A percentile compares a stretch with the other conserved stretches of the same genome.
Evolutionary conservation across 768 basidiomycete species (phyloP).

Genomic region (Pulveroboletus ravenelii): DNA sequence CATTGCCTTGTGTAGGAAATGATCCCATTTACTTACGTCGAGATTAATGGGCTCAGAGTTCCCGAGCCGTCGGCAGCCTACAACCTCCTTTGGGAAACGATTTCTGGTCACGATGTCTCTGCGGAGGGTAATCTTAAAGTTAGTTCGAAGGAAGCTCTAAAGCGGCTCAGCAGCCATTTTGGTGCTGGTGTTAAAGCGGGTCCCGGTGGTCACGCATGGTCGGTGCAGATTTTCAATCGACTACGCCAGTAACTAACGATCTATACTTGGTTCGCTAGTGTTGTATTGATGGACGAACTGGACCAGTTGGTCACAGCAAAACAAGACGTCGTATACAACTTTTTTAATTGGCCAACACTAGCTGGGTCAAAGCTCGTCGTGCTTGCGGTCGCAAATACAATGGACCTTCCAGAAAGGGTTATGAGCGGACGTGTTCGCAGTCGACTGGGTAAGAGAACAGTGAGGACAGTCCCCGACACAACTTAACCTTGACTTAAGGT

Average conservation of each 20-base stretch:
- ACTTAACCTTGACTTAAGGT: constrained; percentile 39
- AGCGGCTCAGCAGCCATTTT: constrained; percentile 75
- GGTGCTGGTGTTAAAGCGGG: constrained; percentile 57
- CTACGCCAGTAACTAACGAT: neutral
- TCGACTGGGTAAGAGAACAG: constrained; percentile 63
- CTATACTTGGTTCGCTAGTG: constrained; percentile 41
- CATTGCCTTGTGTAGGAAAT: constrained; percentile 57
- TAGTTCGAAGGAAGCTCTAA: constrained; percentile 77
- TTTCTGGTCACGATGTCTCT: constrained; percentile 72
- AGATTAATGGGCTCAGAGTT: constrained; percentile 93
- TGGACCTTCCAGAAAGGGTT: constrained; percentile 94
- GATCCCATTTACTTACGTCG: constrained; percentile 92
- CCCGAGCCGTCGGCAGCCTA: constrained; percentile 94
- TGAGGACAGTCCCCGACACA: neutral
- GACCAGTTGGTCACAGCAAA: constrained; percentile 95
- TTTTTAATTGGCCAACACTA: constrained; percentile 99
- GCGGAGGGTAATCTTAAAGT: constrained; percentile 61
- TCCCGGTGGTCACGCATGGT: constrained; percentile 89
- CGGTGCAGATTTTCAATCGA: constrained; percentile 23
- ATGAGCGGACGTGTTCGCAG: constrained; percentile 91
- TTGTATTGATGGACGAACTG: constrained; percentile 97
- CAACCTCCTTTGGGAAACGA: constrained; percentile 84
- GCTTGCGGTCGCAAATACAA: constrained; percentile 95
- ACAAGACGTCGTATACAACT: constrained; percentile 98
- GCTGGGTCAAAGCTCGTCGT: constrained; percentile 86